Evolutionary conservation across 176 grass and related monocot species (phyloP).

Genomic region (Luzula sylvatica): DNA sequence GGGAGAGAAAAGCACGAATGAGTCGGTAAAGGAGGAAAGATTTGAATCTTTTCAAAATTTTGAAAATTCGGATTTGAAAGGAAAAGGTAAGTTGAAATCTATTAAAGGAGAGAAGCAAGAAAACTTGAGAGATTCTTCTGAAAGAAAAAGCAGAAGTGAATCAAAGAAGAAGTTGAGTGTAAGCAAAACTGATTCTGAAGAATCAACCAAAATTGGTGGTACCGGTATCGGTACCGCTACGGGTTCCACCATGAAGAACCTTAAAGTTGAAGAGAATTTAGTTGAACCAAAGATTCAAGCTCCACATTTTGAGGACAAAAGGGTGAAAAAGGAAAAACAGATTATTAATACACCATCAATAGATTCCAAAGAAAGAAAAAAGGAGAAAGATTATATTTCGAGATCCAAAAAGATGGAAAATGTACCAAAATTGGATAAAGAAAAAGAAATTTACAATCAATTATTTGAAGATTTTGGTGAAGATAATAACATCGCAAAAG

Average conservation of each 20-base stretch:
- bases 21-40: constrained; percentile 28
- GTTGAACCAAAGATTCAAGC: constrained; percentile 33
- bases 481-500: constrained; percentile 7
- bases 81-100: constrained; percentile 41
- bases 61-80: constrained; percentile 33
- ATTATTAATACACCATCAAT: constrained; percentile 27
- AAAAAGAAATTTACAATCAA: constrained; percentile 31
- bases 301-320: constrained; percentile 40
- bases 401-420: constrained; percentile 45
- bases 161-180: constrained; percentile 34
- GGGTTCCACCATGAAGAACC: constrained; percentile 31
- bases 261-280: constrained; percentile 38
- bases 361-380: constrained; percentile 55
- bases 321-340: constrained; percentile 49
- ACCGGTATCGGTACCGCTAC: constrained; percentile 18
- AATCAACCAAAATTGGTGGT: constrained; percentile 29
- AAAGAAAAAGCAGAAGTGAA: constrained; percentile 62
- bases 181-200: constrained; percentile 35
- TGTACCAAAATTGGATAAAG: constrained; percentile 42
- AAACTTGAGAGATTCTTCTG: constrained; percentile 29
- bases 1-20: constrained; percentile 20
- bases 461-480: constrained; percentile 26
- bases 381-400: constrained; percentile 32
- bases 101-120: constrained; percentile 35
- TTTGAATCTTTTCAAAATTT: constrained; percentile 30